Percentiles rank a stretch among this genome's conserved stretches.
Evolutionary conservation across 306 rosid species (phyloP).

Genomic region (Cajanus cajan): DNA sequence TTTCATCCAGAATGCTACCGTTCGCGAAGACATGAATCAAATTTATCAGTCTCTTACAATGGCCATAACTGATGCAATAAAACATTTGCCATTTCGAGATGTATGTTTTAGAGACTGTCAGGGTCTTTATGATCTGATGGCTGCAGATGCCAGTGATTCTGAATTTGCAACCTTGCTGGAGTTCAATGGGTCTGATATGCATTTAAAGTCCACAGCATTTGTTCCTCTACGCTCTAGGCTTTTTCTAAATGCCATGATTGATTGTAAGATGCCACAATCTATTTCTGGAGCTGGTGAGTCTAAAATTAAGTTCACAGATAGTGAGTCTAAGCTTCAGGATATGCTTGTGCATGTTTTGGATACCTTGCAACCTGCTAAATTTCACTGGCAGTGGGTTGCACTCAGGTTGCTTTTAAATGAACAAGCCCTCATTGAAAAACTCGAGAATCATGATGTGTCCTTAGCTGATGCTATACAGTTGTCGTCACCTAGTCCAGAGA

Average conservation of each 20-base stretch:
- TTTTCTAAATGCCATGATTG: constrained; percentile 79
- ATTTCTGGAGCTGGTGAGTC: constrained; percentile 60
- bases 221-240: constrained; percentile 93
- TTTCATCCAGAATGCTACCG: constrained; percentile 57
- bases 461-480: constrained; percentile 74
- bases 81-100: constrained; percentile 89
- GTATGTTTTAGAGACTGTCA: constrained; percentile 86
- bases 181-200: constrained; percentile 72
- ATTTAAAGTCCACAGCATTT: constrained; percentile 75
- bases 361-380: constrained; percentile 90
- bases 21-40: constrained; percentile 76
- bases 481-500: constrained; percentile 74
- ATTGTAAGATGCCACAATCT: constrained; percentile 74
- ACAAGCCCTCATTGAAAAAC: constrained; percentile 81
- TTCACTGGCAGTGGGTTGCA: constrained; percentile 99
- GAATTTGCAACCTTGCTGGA: constrained; percentile 84
- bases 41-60: constrained; percentile 63
- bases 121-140: constrained; percentile 81
- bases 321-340: constrained; percentile 71
- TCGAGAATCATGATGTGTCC: constrained; percentile 55
- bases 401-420: constrained; percentile 94
- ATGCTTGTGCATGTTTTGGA: constrained; percentile 80
- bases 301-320: constrained; percentile 47
- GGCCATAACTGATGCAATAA: constrained; percentile 74
- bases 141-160: constrained; percentile 67